phyloP scores from a whole-genome alignment of 2,329 filamentous ascomycete species.

The Penicillium frequentans region DNA sequence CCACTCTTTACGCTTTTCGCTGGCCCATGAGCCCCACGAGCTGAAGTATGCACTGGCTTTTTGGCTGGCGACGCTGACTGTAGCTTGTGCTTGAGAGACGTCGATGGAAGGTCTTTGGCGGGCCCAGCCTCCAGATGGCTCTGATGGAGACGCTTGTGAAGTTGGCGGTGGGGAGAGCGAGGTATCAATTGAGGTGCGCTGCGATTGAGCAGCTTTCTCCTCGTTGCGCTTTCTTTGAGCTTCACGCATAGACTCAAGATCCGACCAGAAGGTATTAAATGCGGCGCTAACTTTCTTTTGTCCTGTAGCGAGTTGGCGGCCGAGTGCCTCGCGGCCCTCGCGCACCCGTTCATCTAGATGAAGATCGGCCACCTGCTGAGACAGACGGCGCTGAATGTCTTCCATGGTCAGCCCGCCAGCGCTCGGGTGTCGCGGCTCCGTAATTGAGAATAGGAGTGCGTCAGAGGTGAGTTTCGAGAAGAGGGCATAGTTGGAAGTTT shows the following conservation, averaged over 20 bases:
- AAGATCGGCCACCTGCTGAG: conserved; percentile 89
- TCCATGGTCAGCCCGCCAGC: conserved; percentile 91
- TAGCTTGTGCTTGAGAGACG: conserved; percentile 55
- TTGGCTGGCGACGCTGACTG: conserved; percentile 54
- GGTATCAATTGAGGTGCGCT: conserved; percentile 30
- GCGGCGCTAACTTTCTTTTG: conserved; percentile 84
- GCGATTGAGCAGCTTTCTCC: conserved; percentile 31
- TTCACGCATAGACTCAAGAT: conserved; percentile 80
- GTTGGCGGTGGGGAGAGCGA: conserved; percentile 26
- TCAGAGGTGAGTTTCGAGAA: conserved; percentile 76
- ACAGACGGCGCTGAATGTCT: conserved; percentile 85
- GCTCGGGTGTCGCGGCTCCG: conserved; percentile 89
- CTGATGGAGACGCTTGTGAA: conserved; percentile 13
- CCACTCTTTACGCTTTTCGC: conserved; percentile 49
- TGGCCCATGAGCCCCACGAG: conserved; percentile 64
- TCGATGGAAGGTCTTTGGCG: conserved; percentile 46
- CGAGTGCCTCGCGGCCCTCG: conserved; percentile 78
- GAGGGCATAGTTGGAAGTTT: conserved; percentile 86
- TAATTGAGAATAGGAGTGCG: conserved; percentile 87
- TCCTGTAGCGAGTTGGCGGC: conserved; percentile 84
- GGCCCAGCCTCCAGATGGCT: conserved; percentile 24
- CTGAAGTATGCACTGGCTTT: conserved; percentile 63
- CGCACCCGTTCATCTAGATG: conserved; percentile 90
- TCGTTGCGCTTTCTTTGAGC: conserved; percentile 60
- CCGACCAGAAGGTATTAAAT: conserved; percentile 84